Evolutionary conservation across 805 yeast genomes (phyloP).

Genomic region (Candida bentonensis): DNA sequence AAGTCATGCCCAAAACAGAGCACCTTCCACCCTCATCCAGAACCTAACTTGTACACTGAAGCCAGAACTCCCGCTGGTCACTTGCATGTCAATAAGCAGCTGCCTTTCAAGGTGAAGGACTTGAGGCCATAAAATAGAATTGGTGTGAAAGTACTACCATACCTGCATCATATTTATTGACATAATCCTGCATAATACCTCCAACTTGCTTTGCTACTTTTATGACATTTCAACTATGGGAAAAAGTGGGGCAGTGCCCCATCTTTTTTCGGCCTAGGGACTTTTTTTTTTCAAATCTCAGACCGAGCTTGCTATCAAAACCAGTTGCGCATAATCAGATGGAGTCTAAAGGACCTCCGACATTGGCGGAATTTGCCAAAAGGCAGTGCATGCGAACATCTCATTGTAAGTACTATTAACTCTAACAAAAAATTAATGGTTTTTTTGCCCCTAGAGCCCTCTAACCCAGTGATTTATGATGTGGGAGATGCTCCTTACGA

Average conservation of each 20-base stretch:
- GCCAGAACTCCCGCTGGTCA: slow-evolving; percentile 36
- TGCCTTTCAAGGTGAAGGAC: slow-evolving; percentile 38
- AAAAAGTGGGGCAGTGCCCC: no score
- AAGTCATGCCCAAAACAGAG: slow-evolving; percentile 36
- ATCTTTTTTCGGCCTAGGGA: no score
- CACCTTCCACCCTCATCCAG: slow-evolving; percentile 49
- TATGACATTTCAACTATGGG: background rate
- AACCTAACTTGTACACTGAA: slow-evolving; percentile 32
- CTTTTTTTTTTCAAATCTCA: no score
- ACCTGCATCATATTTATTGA: background rate
- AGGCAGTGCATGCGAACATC: background rate
- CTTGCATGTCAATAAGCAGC: slow-evolving; percentile 29
- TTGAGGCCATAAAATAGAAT: slow-evolving; percentile 21
- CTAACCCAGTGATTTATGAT: background rate
- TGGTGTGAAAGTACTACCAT: background rate
- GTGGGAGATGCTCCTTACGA: background rate
- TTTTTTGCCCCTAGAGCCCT: no score
- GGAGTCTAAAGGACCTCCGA: no score
- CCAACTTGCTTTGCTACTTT: background rate
- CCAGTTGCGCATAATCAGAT: no score
- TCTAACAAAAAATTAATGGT: background rate
- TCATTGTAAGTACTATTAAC: background rate
- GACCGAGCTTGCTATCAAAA: no score
- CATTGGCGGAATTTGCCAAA: background rate
- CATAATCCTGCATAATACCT: background rate